Conservation (phyloP, 2,329 filamentous ascomycete genomes). For the Trichoderma sp. region DNA sequence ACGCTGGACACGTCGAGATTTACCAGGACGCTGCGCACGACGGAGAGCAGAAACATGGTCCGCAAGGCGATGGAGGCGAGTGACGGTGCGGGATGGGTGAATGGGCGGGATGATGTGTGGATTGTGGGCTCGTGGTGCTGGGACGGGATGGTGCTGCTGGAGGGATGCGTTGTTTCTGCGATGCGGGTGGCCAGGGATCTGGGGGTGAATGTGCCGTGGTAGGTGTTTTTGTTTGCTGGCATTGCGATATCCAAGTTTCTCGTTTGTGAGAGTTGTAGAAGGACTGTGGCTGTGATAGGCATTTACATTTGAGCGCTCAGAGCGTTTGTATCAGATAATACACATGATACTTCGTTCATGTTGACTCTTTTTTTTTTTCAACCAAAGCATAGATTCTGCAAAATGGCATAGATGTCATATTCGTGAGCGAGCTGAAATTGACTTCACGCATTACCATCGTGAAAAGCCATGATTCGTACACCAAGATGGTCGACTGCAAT, state of each 20-base stretch:
- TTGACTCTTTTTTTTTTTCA: not conserved
- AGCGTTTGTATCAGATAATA: not conserved
- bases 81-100: conserved; percentile 47
- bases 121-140: conserved; percentile 65
- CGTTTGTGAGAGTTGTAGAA: not conserved
- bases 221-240: not conserved
- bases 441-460: not conserved
- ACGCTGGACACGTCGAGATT: conserved; percentile 53
- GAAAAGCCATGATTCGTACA: not conserved
- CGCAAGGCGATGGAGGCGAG: conserved; percentile 48
- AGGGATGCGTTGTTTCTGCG: conserved; percentile 63
- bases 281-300: not conserved
- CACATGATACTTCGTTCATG: not conserved
- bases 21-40: conserved; percentile 56
- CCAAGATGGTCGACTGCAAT: not conserved
- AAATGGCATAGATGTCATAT: not conserved
- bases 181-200: conserved; percentile 59
- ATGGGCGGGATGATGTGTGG: conserved; percentile 59
- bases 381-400: not conserved
- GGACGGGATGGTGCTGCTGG: conserved; percentile 66
- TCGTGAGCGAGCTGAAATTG: no score
- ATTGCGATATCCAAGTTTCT: not conserved
- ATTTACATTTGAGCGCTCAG: not conserved
- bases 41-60: conserved; percentile 52
- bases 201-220: conserved; percentile 50